Conservation (phyloP, 768 basidiomycete genomes). For the Suillus spraguei region DNA sequence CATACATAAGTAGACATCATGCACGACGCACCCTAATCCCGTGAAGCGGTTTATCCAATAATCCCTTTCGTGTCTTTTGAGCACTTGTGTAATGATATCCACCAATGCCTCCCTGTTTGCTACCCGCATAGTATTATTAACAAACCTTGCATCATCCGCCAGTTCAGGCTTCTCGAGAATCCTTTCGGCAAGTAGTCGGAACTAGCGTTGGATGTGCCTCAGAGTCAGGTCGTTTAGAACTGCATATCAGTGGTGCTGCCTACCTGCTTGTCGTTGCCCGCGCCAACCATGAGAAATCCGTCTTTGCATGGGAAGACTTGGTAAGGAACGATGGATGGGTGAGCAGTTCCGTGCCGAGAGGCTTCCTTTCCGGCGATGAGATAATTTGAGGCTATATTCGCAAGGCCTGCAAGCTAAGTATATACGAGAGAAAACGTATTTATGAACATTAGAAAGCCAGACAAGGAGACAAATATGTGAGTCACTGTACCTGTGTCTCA, state of each 20-base stretch:
- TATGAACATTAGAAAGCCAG: slow-evolving; percentile 1
- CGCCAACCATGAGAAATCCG: slow-evolving; percentile 92
- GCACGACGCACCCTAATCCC: slow-evolving; percentile 70
- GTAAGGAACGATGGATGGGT: slow-evolving; percentile 93
- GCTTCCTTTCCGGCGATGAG: slow-evolving; percentile 86
- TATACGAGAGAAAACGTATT: not conserved
- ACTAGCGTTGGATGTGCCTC: slow-evolving; percentile 45
- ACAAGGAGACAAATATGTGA: not conserved
- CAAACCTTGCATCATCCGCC: slow-evolving; percentile 61
- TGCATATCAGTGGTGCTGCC: slow-evolving; percentile 9
- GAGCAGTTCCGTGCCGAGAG: slow-evolving; percentile 85
- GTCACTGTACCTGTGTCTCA: slow-evolving; percentile 74
- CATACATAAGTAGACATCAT: slow-evolving; percentile 13
- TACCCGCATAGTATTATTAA: slow-evolving; percentile 76
- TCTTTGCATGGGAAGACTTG: slow-evolving; percentile 88
- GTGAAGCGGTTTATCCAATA: slow-evolving; percentile 77
- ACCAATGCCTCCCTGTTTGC: slow-evolving; percentile 72
- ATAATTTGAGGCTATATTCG: slow-evolving; percentile 93
- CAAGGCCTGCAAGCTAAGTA: slow-evolving; percentile 81
- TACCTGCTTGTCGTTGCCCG: slow-evolving; percentile 88
- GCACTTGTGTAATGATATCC: slow-evolving; percentile 60
- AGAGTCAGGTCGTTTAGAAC: slow-evolving; percentile 14
- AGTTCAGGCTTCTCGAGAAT: slow-evolving; percentile 67
- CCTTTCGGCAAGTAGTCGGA: slow-evolving; percentile 62
- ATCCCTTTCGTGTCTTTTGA: slow-evolving; percentile 59